Base-by-base conservation (phyloP, 805 yeast species). In the Spencermartinsiella europaea region DNA sequence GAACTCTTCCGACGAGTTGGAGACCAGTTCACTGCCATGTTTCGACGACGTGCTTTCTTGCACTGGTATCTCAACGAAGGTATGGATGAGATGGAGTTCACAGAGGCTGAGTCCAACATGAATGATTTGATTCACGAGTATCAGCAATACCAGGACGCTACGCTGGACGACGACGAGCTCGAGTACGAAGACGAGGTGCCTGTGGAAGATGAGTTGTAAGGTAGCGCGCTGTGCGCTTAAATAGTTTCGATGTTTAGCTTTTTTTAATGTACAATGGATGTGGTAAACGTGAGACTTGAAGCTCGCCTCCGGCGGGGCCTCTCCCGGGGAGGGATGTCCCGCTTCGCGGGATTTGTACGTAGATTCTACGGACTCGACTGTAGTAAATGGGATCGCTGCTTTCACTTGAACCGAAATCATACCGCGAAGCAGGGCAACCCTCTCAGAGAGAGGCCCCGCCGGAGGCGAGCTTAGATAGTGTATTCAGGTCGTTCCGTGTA, bases 31-130 rank as follows among this genome's bases (percentile, higher is more conserved):
- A 75, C 83, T 58, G 90, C 89, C 51, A 89, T 89, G 96, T 89
- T 85, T 71, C 79, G 86, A 66, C 86, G 93, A 73, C 85, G 83
- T 68, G 96, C 96, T 54, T 89, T 89, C 80, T 81, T 89, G 71
- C 96, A 89, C 70, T 89, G 96, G 96, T 89, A 87, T 71, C 85
- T 93, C 7, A 77, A 83, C 58, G 96, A 89, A 70, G 96, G 96
- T 73, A 89, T 89, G 96, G 96, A 89, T 63, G 95, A 84, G 71
- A 76, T 82, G 75, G 96, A 89, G 72, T 89, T 89, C 69, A 79
- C 88, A 48, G 96, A 89, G 73, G 96, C 96, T 45, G 95, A 87
- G 71, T 81, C 91, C 46, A 85, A 89, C 66, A 80, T 89, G 89
- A 79, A 77, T 58, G 96, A 89, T 69, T 75, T 89, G 63, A 89